Evolutionary conservation across 441 rosid genomes (phyloP), one percentile per base, ranked within the genome.

Genomic region (Adansonia grandidieri): DNA sequence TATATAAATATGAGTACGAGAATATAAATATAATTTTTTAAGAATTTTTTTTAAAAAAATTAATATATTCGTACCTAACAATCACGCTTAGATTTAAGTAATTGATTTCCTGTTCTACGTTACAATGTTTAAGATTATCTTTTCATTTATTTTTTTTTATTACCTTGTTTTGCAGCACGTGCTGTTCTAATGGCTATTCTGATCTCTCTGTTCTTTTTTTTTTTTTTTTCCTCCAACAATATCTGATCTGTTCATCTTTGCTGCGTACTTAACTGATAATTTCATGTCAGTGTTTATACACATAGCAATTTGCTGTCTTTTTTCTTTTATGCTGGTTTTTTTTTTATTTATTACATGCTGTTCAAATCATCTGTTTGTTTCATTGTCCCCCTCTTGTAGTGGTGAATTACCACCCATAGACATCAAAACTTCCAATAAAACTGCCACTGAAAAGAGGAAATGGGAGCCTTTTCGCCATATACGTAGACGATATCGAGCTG

Each of bases 401-500:
- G 28, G 6, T 53, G 75, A 71, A 71, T 6, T 15, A 28, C 17
- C 75, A 24, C 11, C 11, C 78, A 28, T 28, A 28, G 69, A 75
- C 85, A 84, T 87, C 70, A 48, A 76, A 45, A 76, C 76, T 37
- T 76, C 78, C 66, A 32, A 14, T 61, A 70, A 72, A 58, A 4
- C 17, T 24, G 65, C 78, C 66, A 40, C 28, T 45, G 82, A 85
- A 74, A 76, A 69, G 58, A 75, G 76, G 45, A 81, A 77, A 60
- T 71, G 78, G 67, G 69, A 62, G 42, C 57, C 54, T 74, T 20
- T 24, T 63, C 80, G 85, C 79, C 62, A 50, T 24, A 53, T 79
- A 2, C 70, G 85, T 58, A 85, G 88, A 79, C 78, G 82, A 79
- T 28, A 77, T 66, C 86, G 89, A 79, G 82, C 86, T 0, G 89